These are phyloP conservation scores for Leucocoprinus birnbaumii DNA, from an alignment of 768 basidiomycete species.

Conservation along the genomic window DNA sequence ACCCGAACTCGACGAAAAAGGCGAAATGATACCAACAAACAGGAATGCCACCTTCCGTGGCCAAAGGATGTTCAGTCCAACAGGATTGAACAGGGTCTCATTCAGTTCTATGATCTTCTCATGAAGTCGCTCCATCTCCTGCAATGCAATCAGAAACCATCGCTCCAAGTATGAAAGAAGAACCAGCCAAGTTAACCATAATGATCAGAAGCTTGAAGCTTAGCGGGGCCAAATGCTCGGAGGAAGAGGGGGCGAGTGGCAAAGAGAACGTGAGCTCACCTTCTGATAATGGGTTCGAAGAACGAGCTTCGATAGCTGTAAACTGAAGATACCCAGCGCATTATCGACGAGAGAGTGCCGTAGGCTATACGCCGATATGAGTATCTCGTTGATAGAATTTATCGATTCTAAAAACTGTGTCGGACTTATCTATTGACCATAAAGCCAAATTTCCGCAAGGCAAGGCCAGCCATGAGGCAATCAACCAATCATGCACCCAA, in stretches of 20 bases:
- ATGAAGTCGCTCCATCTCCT: conserved; percentile 80
- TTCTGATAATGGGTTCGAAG: conserved; percentile 77
- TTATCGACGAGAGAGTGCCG: conserved; percentile 76
- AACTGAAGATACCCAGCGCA: conserved; percentile 67
- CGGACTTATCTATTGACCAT: conserved; percentile 71
- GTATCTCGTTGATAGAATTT: conserved; percentile 83
- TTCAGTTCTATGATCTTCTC: conserved; percentile 68
- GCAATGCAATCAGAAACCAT: conserved; percentile 2
- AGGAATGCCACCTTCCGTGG: conserved; percentile 85
- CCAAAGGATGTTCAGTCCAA: conserved; percentile 84
- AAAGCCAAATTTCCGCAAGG: not conserved
- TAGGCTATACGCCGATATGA: conserved; percentile 85
- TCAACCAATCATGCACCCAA: not conserved
- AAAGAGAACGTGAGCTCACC: conserved; percentile 35
- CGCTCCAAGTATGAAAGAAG: not conserved
- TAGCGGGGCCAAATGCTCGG: not conserved
- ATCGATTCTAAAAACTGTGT: conserved; percentile 89
- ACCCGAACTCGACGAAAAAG: conserved; percentile 5
- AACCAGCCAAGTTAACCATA: not conserved
- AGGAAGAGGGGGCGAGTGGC: not conserved
- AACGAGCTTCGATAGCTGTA: conserved; percentile 78
- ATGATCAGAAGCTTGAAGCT: not conserved
- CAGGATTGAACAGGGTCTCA: conserved; percentile 72
- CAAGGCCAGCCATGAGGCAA: not conserved
- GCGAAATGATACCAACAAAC: conserved; percentile 63